Percentiles rank a stretch among this genome's conserved stretches.
phyloP scores from a whole-genome alignment of 2,329 filamentous ascomycete genomes.

The Cordyceps militaris region DNA sequence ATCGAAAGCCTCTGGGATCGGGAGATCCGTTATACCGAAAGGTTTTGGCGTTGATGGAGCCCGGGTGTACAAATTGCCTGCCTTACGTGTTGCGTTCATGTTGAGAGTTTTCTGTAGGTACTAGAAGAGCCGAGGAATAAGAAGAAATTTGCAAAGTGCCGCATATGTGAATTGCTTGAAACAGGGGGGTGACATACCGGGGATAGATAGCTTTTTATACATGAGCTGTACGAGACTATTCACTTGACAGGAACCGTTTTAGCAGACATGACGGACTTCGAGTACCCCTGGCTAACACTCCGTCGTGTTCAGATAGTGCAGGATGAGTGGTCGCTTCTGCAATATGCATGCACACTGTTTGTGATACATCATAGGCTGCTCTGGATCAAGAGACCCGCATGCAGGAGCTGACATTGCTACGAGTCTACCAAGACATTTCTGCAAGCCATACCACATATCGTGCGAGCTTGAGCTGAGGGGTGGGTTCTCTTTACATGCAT shows the following conservation, averaged over 20 bases:
- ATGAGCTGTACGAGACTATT: not conserved
- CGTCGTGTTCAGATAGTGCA: not conserved
- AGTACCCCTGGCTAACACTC: not conserved
- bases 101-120: not conserved
- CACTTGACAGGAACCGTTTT: not conserved
- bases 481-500: not conserved
- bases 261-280: not conserved
- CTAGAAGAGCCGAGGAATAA: not conserved
- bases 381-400: not conserved
- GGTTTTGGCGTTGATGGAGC: not conserved
- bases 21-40: not conserved
- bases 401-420: not conserved
- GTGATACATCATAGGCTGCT: not conserved
- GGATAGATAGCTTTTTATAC: not conserved
- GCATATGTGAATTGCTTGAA: not conserved
- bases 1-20: not conserved
- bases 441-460: not conserved
- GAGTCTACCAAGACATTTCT: not conserved
- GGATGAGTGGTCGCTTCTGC: not conserved
- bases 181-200: not conserved
- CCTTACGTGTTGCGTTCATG: not conserved
- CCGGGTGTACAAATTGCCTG: not conserved
- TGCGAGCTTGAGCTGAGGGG: not conserved
- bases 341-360: not conserved
- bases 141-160: not conserved